Evolutionary conservation across 2,329 filamentous ascomycete species (phyloP), one percentile per base, ranked within the genome.

Genomic region (Phyllosticta citribraziliensis): DNA sequence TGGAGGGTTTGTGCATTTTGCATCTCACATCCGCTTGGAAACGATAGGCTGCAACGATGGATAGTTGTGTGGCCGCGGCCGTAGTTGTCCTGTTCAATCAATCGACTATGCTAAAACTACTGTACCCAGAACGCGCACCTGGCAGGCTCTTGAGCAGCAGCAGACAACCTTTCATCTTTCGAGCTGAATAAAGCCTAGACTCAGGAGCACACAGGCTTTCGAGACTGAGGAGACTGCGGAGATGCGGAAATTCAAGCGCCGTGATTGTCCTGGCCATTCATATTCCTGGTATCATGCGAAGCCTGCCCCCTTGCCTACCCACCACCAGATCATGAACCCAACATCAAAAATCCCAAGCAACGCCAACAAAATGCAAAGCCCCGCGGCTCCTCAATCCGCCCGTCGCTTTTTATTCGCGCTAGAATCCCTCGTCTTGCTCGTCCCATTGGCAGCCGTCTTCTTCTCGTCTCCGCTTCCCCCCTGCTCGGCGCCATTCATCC

Each of bases 401-500:
- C 72, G 69, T 52, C 73, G 66, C 63, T 72, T 67, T 63, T 74
- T 74, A 2, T 22, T 62, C 1, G 72, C 70, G 55, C 71, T 73
- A 55, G 68, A 67, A 17, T 64, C 64, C 59, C 70, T 52, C 47
- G 66, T 62, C 40, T 47, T 47, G 12, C 14, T 8, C 3, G 64
- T 63, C 14, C 70, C 71, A 62, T 74, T 74, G 19, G 66, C 52
- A 12, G 57, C 50, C 11, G 52, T 62, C 61, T 67, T 71, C 30
- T 70, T 68, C 58, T 74, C 72, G 58, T 75, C 73, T 6, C 69
- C 73, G 62, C 71, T 74, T 10, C 64, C 65, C 5, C 62, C 77
- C 2, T 72, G 76, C 40, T 47, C 40, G 14, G 40, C 40, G 25
- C 79, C 79, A 19, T 84, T 84, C 67, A 86, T 84, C 65, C 85